These are phyloP conservation scores for Clitocybe nebularis DNA, from an alignment of 1,284 basidiomycete genomes.

Conservation along the genomic window DNA sequence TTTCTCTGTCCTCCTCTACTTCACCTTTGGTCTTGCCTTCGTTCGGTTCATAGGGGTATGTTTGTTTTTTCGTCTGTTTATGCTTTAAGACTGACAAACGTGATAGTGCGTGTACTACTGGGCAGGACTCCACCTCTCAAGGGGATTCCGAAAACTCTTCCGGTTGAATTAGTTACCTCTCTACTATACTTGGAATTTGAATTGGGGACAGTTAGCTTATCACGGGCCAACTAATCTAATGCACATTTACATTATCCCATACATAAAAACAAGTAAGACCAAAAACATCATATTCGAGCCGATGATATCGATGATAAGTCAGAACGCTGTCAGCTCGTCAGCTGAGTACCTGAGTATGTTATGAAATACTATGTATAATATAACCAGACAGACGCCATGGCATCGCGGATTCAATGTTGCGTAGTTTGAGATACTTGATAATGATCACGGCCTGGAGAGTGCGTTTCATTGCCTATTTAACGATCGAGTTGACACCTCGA, in stretches of 20 bases:
- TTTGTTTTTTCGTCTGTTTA: background rate
- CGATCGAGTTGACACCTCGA: constrained; percentile 46
- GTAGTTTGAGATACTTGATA: background rate
- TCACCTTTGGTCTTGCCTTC: constrained; percentile 69
- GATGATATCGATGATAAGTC: no score
- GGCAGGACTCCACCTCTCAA: constrained; percentile 17
- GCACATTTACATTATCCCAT: background rate
- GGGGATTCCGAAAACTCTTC: constrained; percentile 19
- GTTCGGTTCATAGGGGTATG: constrained; percentile 73
- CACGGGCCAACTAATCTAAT: background rate
- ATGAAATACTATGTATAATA: no score
- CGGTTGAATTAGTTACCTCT: constrained; percentile 16
- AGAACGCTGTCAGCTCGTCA: no score
- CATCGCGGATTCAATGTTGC: no score
- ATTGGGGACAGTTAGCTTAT: background rate
- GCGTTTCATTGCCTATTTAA: constrained; percentile 18
- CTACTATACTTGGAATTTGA: no score
- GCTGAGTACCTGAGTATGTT: no score
- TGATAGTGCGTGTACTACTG: constrained; percentile 20
- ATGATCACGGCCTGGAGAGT: background rate
- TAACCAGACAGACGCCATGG: no score
- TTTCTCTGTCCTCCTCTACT: constrained; percentile 75
- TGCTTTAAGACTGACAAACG: background rate
- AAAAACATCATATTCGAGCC: background rate
- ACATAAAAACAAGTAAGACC: background rate